Conservation (phyloP, 768 basidiomycete genomes). For the Paxillus involutus region DNA sequence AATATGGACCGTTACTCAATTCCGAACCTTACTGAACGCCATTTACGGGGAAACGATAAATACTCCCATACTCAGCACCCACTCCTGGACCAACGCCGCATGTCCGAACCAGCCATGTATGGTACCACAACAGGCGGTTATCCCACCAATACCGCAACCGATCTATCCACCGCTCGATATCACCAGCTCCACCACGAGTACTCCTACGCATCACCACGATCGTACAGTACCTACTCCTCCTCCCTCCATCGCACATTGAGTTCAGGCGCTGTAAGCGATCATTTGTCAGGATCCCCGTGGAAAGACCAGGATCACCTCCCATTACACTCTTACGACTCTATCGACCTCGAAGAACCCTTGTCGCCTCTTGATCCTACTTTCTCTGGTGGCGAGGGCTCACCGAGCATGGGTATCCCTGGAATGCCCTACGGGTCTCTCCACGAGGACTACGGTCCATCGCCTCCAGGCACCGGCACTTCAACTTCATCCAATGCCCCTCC, state of each 20-base stretch:
- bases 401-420: constrained; percentile 30
- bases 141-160: constrained; percentile 29
- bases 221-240: constrained; percentile 36
- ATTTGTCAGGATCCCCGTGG: constrained; percentile 32
- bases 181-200: constrained; percentile 44
- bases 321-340: constrained; percentile 32
- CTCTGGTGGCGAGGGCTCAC: constrained; percentile 39
- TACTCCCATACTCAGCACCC: constrained; percentile 34
- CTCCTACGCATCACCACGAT: constrained; percentile 33
- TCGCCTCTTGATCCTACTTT: constrained; percentile 59
- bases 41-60: constrained; percentile 39
- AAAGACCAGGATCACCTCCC: constrained; percentile 32
- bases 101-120: constrained; percentile 64
- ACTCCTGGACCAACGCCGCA: constrained; percentile 59
- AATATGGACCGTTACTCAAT: constrained; percentile 41
- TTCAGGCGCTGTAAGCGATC: constrained; percentile 45
- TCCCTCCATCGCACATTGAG: constrained; percentile 46
- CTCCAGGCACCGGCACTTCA: constrained; percentile 62
- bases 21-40: constrained; percentile 37
- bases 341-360: constrained; percentile 46
- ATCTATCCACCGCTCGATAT: constrained; percentile 34
- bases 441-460: constrained; percentile 58
- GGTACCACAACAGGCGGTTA: constrained; percentile 40
- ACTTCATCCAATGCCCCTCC: constrained; percentile 46
- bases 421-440: constrained; percentile 45